Evolutionary conservation across 2,329 filamentous ascomycete species (phyloP), one percentile per base, ranked within the genome.

Genomic region (Fusarium sp.): DNA sequence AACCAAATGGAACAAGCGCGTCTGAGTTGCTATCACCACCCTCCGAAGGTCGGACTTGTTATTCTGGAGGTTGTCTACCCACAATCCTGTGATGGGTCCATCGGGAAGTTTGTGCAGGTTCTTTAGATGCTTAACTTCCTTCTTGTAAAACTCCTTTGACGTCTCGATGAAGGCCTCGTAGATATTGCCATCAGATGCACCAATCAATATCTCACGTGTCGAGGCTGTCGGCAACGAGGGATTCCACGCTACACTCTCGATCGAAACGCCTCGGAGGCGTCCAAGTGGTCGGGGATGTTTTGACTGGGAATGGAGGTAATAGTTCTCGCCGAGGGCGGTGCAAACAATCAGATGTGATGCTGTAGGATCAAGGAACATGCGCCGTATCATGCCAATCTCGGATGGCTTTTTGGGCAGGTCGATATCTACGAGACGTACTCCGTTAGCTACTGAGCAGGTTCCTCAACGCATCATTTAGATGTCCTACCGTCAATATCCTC

Each of bases 101-200:
- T 97, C 94, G 2, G 90, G 87, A 9, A 94, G 86, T 76, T 91
- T 94, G 77, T 94, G 94, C 20, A 99, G 85, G 35, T 85, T 87
- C 78, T 95, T 95, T 62, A 97, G 81, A 77, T 97, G 97, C 79
- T 93, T 94, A 78, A 99, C 96, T 78, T 98, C 94, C 75, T 95
- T 92, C 71, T 93, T 88, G 80, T 97, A 98, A 80, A 97, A 97
- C 77, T 98, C 96, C 48, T 91, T 94, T 15, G 93, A 92, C 5
- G 94, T 94, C 78, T 99, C 96, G 75, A 99, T 95, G 74, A 93
- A 98, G 19, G 91, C 91, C 80, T 99, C 96, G 80, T 97, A 98
- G 32, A 99, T 88, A 78, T 93, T 96, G 25, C 96, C 96, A 79
- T 98, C 96, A n/a, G 92, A 89, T 11, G 94, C 91, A 33, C 96